Base-by-base conservation (phyloP, 768 basidiomycete species). In the Agaricus sinodeliciosus region DNA sequence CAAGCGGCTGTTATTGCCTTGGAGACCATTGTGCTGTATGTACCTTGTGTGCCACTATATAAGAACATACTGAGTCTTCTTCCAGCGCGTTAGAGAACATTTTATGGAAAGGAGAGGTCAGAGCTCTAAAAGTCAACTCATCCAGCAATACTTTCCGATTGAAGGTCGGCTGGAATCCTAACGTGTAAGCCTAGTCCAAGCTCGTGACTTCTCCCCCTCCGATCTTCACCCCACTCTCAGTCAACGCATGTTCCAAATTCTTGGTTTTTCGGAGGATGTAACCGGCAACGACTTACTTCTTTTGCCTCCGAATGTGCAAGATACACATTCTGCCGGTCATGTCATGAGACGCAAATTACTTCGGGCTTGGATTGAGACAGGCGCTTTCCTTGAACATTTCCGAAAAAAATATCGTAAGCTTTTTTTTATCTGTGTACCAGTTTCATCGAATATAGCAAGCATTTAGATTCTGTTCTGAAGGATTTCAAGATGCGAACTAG, bases 361-460 rank as follows among this genome's bases (percentile, higher is more conserved):
- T 44, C 79, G 90, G 31, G 86, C 84, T 26, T 92, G 90, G 90
- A 75, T 90, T 15, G 90, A 93, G 63, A 67, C 85, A 7, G 69
- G 77, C 37, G 78, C 87, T 3, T 92, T 83, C 82, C 59, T 84
- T 16, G 67, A 72, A 3, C 79, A 87, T 49, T 88, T 76, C 57
- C 75, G 71, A 49, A 75, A 73, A 34, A 62, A 69, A 25, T 58
- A 79, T 57, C 63, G 79, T 82, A 63, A 22, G 69, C 51, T 13
- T 13, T 49, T 46, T 46, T 40, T 49, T 18, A 9, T 34, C 39
- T 34, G 12, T 46, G 25, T 7, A 22, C 6, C 7, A 5, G 16
- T 34, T 16, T 31, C 27, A 35, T 16, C 8, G n/a, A 12, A 1
- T 35, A 31, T 27, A 39, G 45, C 60, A 45, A 45, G 12, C 34